Base-by-base conservation (phyloP, 1,139 yeast species). In the Candida sp. region DNA sequence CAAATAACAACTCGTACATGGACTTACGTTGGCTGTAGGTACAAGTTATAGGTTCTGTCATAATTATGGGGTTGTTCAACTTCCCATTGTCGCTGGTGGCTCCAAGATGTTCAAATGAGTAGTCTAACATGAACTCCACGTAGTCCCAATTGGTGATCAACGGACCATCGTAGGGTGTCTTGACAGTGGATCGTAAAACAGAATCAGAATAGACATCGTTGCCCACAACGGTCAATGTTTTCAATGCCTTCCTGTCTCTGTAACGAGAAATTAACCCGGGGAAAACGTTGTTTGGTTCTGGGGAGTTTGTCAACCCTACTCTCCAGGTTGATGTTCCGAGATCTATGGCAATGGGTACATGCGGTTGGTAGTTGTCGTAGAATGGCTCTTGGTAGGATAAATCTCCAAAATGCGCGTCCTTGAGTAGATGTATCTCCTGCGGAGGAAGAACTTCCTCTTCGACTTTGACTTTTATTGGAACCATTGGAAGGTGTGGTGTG, bases 121-220 rank as follows among this genome's bases (percentile, higher is more conserved):
- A 94, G 65, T 94, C 98, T 50, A 96, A 67, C 50, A 94, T 81
- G 50, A 78, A 81, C 65, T 96, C 99, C 7, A 88, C 81, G 52
- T 87, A 83, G 53, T 96, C 99, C 98, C 99, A 96, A 66, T 93
- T 94, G 30, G 96, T 86, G 35, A 94, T 75, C 58, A 91, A 72
- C 3, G 91, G 82, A 0, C 97, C 97, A 67, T 96, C 99, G 64
- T 82, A 94, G 0, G 98, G 97, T 3, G 90, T 77, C 61, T 84
- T 85, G 44, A 90, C 81, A 46, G 88, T 85, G 28, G 90, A 79
- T 55, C 86, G 81, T 44, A 89, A 80, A 6, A 87, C 72, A 5
- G 85, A 80, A 61, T 93, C 98, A 31, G 90, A 66, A 62, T 78
- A 84, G 8, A 86, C 84, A 66, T 93, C 98, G 59, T 88, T 83